A percentile compares a stretch with the other conserved stretches of the same genome.
These are phyloP conservation scores for Chloris gayana DNA, from an alignment of 176 grass and related monocot genomes.

Conservation along the genomic window DNA sequence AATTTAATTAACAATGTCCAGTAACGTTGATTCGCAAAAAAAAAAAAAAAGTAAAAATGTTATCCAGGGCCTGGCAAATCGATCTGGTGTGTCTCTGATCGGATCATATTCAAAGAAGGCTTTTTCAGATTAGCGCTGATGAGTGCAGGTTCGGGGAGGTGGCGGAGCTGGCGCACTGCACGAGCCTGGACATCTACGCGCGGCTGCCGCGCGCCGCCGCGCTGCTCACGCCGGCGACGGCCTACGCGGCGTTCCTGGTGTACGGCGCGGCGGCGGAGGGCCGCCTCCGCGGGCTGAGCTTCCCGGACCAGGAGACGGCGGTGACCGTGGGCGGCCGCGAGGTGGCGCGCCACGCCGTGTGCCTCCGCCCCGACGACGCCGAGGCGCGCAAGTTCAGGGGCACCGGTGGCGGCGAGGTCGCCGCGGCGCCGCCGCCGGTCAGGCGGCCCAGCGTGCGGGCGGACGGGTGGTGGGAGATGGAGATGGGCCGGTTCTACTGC, in stretches of 20 bases:
- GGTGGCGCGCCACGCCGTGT: slow-evolving; percentile 29
- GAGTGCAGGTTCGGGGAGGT: slow-evolving; percentile 36
- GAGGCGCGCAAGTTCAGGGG: background rate
- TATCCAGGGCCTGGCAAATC: too few relatives aligned
- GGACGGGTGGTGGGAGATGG: slow-evolving; percentile 17
- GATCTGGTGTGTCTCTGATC: too few relatives aligned
- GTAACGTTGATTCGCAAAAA: too few relatives aligned
- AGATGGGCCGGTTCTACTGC: background rate
- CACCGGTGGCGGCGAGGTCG: background rate
- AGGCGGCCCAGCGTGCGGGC: background rate
- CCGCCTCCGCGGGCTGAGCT: slow-evolving; percentile 10
- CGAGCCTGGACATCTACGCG: slow-evolving; percentile 46
- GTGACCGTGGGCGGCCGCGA: background rate
- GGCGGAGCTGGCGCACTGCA: slow-evolving; percentile 44
- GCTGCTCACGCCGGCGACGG: slow-evolving; percentile 30
- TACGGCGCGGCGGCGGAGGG: slow-evolving; percentile 12
- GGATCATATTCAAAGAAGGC: background rate
- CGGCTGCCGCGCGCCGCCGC: background rate
- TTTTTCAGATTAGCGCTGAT: background rate
- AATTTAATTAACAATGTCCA: too few relatives aligned
- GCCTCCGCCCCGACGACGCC: slow-evolving; percentile 20
- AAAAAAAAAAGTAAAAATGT: too few relatives aligned
- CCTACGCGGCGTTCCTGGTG: slow-evolving; percentile 44
- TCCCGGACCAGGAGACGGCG: slow-evolving; percentile 42
- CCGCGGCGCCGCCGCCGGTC: background rate